Percentiles rank a stretch among this genome's conserved stretches.
These are phyloP conservation scores for Trichoderma sp. DNA, from an alignment of 2,329 filamentous ascomycete genomes.

Conservation along the genomic window DNA sequence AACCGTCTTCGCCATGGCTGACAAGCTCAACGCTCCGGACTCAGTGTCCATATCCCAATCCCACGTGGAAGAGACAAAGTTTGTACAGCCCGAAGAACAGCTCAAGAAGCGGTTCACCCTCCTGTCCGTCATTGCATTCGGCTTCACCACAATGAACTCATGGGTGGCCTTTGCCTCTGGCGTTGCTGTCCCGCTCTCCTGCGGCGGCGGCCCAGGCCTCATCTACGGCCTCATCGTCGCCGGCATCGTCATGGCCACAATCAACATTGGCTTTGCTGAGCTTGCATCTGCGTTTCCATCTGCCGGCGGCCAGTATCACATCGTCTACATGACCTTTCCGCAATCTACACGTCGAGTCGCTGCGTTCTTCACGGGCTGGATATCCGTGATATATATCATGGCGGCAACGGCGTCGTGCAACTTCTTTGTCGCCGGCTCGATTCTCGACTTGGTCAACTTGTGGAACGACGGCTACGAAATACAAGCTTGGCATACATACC, in stretches of 20 bases:
- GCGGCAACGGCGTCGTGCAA: conserved; percentile 35
- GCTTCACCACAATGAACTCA: conserved; percentile 37
- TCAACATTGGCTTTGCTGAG: conserved; percentile 36
- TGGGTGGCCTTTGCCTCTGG: conserved; percentile 37
- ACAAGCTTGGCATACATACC: conserved; percentile 36
- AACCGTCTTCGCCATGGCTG: background rate
- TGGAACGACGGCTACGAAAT: conserved; percentile 33
- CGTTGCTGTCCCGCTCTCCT: conserved; percentile 34
- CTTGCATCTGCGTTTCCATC: conserved; percentile 36
- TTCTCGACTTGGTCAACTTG: conserved; percentile 33
- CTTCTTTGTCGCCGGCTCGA: conserved; percentile 35
- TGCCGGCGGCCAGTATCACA: conserved; percentile 37
- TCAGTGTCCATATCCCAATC: conserved; percentile 25
- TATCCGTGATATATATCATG: conserved; percentile 37
- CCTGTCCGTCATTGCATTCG: conserved; percentile 36
- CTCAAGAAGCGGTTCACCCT: conserved; percentile 36
- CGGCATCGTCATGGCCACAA: conserved; percentile 34
- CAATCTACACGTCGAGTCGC: conserved; percentile 33
- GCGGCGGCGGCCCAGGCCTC: conserved; percentile 35
- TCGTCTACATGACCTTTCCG: conserved; percentile 36
- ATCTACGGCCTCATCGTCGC: conserved; percentile 36
- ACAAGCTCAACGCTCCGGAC: background rate
- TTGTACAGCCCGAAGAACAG: conserved; percentile 27
- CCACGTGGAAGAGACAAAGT: conserved; percentile 29
- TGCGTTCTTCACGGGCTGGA: conserved; percentile 36